Evolutionary conservation across 1,284 basidiomycete genomes (phyloP).

Genomic region (Inonotus hispidus): DNA sequence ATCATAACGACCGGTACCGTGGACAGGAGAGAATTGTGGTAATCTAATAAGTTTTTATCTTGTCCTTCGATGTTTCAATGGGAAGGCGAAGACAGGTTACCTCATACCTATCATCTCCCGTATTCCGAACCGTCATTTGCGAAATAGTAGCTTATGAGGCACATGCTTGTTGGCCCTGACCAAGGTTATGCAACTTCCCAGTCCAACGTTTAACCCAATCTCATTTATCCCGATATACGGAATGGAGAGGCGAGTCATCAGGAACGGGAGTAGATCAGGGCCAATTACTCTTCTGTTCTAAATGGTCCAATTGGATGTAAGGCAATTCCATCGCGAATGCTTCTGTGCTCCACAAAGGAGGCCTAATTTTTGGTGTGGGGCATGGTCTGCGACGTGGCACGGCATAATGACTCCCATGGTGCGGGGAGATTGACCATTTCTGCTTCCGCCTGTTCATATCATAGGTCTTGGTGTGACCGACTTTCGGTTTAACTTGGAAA

Average conservation of each 20-base stretch:
- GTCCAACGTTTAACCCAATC: too few species aligned
- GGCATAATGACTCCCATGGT: background rate
- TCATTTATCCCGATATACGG: too few species aligned
- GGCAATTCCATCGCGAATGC: background rate
- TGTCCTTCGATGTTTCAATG: background rate
- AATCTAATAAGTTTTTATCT: conserved; percentile 39
- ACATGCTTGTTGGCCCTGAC: background rate
- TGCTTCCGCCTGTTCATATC: too few species aligned
- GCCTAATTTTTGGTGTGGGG: background rate
- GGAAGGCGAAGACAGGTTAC: background rate
- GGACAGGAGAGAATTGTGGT: conserved; percentile 58
- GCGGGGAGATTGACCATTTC: too few species aligned
- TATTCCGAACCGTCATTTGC: background rate
- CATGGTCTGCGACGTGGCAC: background rate
- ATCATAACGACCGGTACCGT: conserved; percentile 80
- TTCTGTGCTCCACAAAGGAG: background rate
- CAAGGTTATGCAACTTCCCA: background rate
- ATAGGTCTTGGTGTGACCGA: too few species aligned
- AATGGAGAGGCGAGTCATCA: background rate
- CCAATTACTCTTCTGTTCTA: background rate
- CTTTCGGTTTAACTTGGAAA: background rate
- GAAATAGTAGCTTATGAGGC: background rate
- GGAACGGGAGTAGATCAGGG: background rate
- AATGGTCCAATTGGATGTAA: background rate
- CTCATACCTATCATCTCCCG: background rate